Percentiles rank a stretch among this genome's conserved stretches.
These are phyloP conservation scores for Raphanus hybrid DNA, from an alignment of 441 rosid genomes.

Conservation along the genomic window DNA sequence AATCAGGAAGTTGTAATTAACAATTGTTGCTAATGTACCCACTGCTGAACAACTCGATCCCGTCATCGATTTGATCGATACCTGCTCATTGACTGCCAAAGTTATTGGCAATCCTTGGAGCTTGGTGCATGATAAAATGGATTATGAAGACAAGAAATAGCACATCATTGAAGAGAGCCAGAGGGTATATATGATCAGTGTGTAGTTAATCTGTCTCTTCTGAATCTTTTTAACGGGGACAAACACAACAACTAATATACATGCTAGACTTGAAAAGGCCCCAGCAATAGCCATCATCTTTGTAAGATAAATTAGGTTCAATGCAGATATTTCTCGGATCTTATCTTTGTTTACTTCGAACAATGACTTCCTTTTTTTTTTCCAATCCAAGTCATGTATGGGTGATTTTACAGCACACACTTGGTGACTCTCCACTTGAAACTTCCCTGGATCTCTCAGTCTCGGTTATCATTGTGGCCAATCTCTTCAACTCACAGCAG, in stretches of 20 bases:
- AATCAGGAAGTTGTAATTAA: background rate
- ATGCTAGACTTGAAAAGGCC: background rate
- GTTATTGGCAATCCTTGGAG: background rate
- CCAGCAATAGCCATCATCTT: background rate
- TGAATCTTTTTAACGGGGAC: background rate
- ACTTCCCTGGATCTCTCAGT: background rate
- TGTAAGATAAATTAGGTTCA: background rate
- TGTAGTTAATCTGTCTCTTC: background rate
- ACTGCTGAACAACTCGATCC: background rate
- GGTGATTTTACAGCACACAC: constrained; percentile 33
- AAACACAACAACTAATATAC: background rate
- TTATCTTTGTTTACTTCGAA: constrained; percentile 43
- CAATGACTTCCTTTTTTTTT: constrained; percentile 58
- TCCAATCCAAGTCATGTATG: constrained; percentile 39
- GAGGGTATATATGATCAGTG: background rate
- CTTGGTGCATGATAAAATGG: no score
- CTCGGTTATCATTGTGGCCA: background rate
- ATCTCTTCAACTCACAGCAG: background rate
- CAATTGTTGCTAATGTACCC: background rate
- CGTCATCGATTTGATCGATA: background rate
- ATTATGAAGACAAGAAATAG: background rate
- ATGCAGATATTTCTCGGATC: constrained; percentile 31
- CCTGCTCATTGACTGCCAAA: background rate
- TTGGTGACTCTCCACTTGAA: constrained; percentile 38
- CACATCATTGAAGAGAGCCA: background rate